Percentiles rank a stretch among this genome's conserved stretches.
These are phyloP conservation scores for Termitomyces sp. DNA, from an alignment of 768 basidiomycete genomes.

Conservation along the genomic window DNA sequence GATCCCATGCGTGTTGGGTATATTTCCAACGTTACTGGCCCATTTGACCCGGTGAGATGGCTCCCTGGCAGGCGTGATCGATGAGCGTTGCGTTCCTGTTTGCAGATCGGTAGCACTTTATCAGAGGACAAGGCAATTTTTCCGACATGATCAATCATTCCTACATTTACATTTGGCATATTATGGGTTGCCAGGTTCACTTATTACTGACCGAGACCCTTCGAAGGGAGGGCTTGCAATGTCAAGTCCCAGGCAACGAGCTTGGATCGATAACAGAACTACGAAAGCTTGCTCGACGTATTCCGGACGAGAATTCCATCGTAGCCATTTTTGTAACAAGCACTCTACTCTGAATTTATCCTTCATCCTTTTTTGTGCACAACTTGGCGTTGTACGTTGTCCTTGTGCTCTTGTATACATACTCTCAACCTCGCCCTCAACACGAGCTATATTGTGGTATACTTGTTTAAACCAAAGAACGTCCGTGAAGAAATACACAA, in stretches of 20 bases:
- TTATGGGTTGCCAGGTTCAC: background rate
- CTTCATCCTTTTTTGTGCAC: background rate
- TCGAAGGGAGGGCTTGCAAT: background rate
- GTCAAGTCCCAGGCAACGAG: too few species aligned
- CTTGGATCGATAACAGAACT: background rate
- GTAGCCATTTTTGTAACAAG: constrained; percentile 1
- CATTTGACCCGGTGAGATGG: background rate
- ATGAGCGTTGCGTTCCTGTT: background rate
- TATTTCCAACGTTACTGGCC: background rate
- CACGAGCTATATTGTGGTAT: background rate
- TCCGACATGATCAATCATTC: background rate
- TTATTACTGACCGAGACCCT: background rate
- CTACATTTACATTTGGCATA: background rate
- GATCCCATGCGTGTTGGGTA: background rate
- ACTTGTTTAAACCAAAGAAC: background rate
- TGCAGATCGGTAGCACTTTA: background rate
- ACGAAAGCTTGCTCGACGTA: background rate
- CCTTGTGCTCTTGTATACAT: background rate
- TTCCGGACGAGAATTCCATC: background rate
- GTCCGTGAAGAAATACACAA: background rate
- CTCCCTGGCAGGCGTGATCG: background rate
- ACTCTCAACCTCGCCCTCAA: too few species aligned
- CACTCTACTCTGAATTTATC: background rate
- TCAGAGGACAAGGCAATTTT: background rate
- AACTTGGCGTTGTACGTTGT: background rate